Percentiles rank a stretch among this genome's conserved stretches.
phyloP scores from a whole-genome alignment of 805 yeast species.

The Vanderwaltozyma yarrowii region DNA sequence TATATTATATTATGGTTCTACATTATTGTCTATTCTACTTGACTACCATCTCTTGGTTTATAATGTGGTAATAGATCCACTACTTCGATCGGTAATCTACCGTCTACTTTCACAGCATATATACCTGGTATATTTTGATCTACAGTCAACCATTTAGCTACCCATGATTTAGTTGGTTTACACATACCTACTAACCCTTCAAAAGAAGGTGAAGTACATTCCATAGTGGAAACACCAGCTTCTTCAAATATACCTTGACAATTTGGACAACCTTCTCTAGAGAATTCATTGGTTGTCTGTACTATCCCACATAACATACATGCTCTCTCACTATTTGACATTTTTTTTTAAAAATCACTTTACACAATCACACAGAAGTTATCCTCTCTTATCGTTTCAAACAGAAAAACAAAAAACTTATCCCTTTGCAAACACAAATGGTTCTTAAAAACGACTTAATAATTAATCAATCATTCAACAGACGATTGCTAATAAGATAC shows the following conservation, averaged over 20 bases:
- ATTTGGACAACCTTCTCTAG: constrained; percentile 88
- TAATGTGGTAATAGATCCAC: constrained; percentile 65
- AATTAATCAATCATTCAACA: too few species aligned
- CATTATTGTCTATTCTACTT: constrained; percentile 48
- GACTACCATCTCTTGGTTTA: constrained; percentile 92
- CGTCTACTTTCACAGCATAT: constrained; percentile 89
- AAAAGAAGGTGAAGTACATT: constrained; percentile 91
- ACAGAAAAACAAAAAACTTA: too few species aligned
- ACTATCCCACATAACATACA: constrained; percentile 95
- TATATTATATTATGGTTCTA: too few species aligned
- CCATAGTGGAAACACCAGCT: constrained; percentile 76
- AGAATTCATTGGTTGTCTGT: constrained; percentile 69
- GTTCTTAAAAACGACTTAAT: too few species aligned
- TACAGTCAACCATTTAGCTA: constrained; percentile 88
- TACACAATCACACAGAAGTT: not conserved
- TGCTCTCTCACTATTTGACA: constrained; percentile 57
- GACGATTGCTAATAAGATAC: too few species aligned
- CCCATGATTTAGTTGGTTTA: constrained; percentile 84
- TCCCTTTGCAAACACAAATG: too few species aligned
- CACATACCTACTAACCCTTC: constrained; percentile 92
- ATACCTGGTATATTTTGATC: constrained; percentile 82
- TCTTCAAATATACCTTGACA: constrained; percentile 83
- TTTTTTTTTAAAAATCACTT: not conserved
- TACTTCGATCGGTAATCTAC: constrained; percentile 82
- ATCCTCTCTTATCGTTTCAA: not conserved